Percentiles rank a stretch among this genome's conserved stretches.
Evolutionary conservation across 1,284 basidiomycete species (phyloP).

Genomic region (Agroathelia rolfsii): DNA sequence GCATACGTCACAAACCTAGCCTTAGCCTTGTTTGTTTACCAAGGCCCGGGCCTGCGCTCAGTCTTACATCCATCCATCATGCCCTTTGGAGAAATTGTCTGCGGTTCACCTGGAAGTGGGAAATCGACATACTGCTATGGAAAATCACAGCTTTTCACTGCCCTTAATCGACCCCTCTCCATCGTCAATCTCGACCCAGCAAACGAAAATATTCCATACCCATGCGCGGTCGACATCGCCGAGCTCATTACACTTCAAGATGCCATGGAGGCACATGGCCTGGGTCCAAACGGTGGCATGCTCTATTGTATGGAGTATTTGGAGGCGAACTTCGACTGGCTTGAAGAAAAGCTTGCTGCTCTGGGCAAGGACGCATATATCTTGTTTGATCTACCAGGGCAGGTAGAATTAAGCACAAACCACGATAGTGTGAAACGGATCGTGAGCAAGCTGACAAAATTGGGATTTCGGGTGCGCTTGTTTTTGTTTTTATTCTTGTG

Average conservation of each 20-base stretch:
- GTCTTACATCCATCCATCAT: too few species aligned
- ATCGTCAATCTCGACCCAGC: conserved; percentile 96
- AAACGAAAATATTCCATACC: conserved; percentile 84
- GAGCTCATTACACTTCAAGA: conserved; percentile 83
- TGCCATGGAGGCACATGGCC: conserved; percentile 76
- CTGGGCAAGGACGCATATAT: conserved; percentile 74
- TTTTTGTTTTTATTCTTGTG: too few species aligned
- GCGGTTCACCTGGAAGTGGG: conserved; percentile 87
- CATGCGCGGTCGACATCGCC: conserved; percentile 81
- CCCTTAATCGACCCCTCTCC: conserved; percentile 76
- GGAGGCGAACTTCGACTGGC: conserved; percentile 93
- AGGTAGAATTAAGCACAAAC: conserved; percentile 96
- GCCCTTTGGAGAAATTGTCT: conserved; percentile 83
- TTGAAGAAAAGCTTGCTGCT: conserved; percentile 64
- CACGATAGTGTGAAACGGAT: conserved; percentile 83
- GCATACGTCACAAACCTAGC: too few species aligned
- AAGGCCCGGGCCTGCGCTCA: too few species aligned
- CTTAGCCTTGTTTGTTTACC: too few species aligned
- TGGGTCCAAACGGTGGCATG: conserved; percentile 97
- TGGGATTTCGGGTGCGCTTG: conserved; percentile 82
- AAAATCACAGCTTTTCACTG: conserved; percentile 86
- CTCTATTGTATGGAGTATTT: conserved; percentile 97
- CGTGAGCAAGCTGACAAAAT: conserved; percentile 62
- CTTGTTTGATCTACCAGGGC: conserved; percentile 93
- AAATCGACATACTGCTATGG: conserved; percentile 94